Evolutionary conservation across 164 flowering plant species (phyloP), one percentile per base, ranked within the genome.

Genomic region (Taxillus chinensis): DNA sequence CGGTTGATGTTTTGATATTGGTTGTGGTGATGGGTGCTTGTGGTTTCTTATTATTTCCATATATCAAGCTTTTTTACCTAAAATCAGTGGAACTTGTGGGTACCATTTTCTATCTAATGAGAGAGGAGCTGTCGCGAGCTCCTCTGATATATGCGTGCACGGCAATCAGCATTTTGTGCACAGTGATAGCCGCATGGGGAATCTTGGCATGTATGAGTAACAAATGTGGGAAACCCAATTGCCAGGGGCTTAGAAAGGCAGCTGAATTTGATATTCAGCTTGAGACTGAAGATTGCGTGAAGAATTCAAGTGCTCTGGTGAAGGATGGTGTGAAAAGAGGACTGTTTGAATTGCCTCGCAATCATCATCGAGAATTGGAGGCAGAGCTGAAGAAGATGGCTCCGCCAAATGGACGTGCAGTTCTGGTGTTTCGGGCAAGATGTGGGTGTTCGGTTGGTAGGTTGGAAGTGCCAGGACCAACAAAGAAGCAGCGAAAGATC

Each of bases 371-470:
- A 15, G 96, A 92, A 64, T 63, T 89, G 70, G 90, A 92, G 67
- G 81, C 85, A 3, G 92, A 87, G 69, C 86, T 89, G n/a, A 86
- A 78, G 88, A 92, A 87, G 79, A 82, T 92, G 85, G 98, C 98
- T 4, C 98, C 96, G 0, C 75, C 74, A 8, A 92, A 89, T 78
- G 98, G 98, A 55, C 79, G 90, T 64, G 95, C 95, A 2, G 86
- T 92, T 52, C 84, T 89, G 41, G 72, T 92, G 49, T 84, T 87
- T 63, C 79, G 87, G 13, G 86, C 86, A 14, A 79, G 89, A 65
- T 92, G 98, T 66, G 98, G 98, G 4, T 92, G 98, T 60, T 70
- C 91, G 56, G 83, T 83, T 66, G 95, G 95, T 40, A 86, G 81
- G 62, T 74, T 92, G 89, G 92, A 86, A 67, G 92, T 87, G 61